Evolutionary conservation across 139 green algal genomes (phyloP), one percentile per base, ranked within the genome.

Genomic region (Chlorella sorokiniana): DNA sequence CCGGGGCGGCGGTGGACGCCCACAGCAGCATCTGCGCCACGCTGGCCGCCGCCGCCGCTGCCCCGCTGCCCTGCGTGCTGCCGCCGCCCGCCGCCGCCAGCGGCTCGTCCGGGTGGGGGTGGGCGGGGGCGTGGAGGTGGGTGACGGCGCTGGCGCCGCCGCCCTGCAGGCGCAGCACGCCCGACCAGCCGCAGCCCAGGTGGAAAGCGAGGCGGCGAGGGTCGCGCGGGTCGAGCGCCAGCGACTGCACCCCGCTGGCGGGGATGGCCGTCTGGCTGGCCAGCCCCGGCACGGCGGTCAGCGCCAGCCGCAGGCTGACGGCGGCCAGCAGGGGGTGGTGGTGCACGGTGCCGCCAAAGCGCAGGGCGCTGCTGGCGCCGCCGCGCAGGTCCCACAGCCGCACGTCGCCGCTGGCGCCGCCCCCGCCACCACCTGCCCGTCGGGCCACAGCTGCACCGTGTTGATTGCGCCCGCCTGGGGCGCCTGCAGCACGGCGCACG

Each of bases 51-150:
- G 44, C 42, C 2, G 42, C 42, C 9, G 37, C 35, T n/a, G 37
- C 64, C 1, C 40, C 78, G 27, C 78, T 37, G 14, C 45, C 48
- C 33, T 68, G 31, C 38, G 18, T 20, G 11, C 38, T 25, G 75
- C 33, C 59, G 1, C 44, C 63, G n/a, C n/a, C n/a, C n/a, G n/a
- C n/a, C n/a, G n/a, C n/a, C 59, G 56, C 59, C 5, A 38, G 45
- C 4, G 44, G 41, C 38, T 76, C 48, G 38, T 79, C 79, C 22
- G 68, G 48, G 25, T 65, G 82, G 4, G 71, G 22, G 33, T 86
- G 73, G 9, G 79, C 59, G 35, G 84, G 84, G 14, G 84, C 84
- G 54, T 88, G 79, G n/a, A 88, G 61, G 78, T 88, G 84, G 0
- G 84, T 88, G 62, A 88, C 37, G 7, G 33, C 29, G 20, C 48